A percentile compares a stretch with the other conserved stretches of the same genome.
These are phyloP conservation scores for Mucor lusitanicus DNA, from an alignment of 371 early-diverging fungal genomes.

Conservation along the genomic window DNA sequence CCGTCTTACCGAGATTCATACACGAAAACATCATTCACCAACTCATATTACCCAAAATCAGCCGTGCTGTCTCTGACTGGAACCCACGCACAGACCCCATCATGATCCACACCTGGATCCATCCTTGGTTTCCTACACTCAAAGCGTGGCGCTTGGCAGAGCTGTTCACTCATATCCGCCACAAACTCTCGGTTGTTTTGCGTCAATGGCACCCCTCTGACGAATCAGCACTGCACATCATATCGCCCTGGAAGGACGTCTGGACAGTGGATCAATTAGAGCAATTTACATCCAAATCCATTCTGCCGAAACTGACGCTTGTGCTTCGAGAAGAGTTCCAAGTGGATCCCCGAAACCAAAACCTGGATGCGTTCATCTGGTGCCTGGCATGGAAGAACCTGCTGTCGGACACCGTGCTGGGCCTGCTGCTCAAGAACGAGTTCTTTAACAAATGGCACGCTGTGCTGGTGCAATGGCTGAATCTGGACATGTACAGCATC, in stretches of 20 bases:
- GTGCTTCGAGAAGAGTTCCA: conserved; percentile 64
- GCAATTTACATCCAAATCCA: conserved; percentile 54
- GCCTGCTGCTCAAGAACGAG: conserved; percentile 71
- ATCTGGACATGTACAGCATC: conserved; percentile 27
- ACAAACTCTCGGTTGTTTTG: conserved; percentile 61
- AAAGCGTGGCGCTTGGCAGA: conserved; percentile 57
- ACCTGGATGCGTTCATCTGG: conserved; percentile 58
- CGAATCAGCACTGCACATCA: conserved; percentile 54
- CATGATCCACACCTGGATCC: conserved; percentile 81
- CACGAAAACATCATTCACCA: conserved; percentile 76
- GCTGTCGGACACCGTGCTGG: conserved; percentile 55
- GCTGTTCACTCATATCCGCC: conserved; percentile 63
- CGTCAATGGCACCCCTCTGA: conserved; percentile 74
- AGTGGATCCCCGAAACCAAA: conserved; percentile 79
- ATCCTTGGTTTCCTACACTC: conserved; percentile 83
- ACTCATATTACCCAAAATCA: conserved; percentile 76
- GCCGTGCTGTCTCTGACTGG: conserved; percentile 67
- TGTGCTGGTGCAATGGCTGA: conserved; percentile 41
- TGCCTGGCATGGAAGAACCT: conserved; percentile 69
- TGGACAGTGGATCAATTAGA: conserved; percentile 63
- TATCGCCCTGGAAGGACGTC: conserved; percentile 74
- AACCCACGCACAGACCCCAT: conserved; percentile 67
- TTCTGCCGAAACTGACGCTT: conserved; percentile 73
- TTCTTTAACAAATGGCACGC: conserved; percentile 78
- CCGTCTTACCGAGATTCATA: conserved; percentile 72